These are phyloP conservation scores for Boletus sensibilis DNA, from an alignment of 768 basidiomycete genomes.

Conservation along the genomic window DNA sequence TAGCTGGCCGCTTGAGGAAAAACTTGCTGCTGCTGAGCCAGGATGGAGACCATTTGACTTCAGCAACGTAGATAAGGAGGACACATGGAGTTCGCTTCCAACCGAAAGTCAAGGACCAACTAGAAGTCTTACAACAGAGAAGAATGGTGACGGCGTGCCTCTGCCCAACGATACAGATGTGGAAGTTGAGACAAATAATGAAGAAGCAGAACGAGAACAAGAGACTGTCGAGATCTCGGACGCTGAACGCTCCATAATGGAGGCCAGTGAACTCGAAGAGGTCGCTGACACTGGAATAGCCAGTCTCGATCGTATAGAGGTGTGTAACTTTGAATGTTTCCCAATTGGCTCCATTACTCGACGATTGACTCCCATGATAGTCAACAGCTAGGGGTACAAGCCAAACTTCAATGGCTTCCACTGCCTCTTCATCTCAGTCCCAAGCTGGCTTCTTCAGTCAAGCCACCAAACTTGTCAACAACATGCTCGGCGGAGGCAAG, in stretches of 20 bases:
- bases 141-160: slow-evolving; percentile 1
- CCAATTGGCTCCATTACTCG: background rate
- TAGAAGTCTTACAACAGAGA: slow-evolving; percentile 19
- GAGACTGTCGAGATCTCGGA: slow-evolving; percentile 35
- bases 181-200: slow-evolving; percentile 13
- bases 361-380: slow-evolving; percentile 18
- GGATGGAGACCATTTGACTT: slow-evolving; percentile 62
- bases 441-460: slow-evolving; percentile 66
- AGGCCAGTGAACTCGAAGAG: slow-evolving; percentile 40
- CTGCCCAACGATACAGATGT: slow-evolving; percentile 7
- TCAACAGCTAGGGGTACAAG: slow-evolving; percentile 44
- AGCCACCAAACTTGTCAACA: slow-evolving; percentile 67
- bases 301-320: slow-evolving; percentile 42
- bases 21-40: slow-evolving; percentile 48
- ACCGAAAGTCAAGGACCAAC: slow-evolving; percentile 51
- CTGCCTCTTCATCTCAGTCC: slow-evolving; percentile 36
- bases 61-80: slow-evolving; percentile 57
- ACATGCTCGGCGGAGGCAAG: slow-evolving; percentile 65
- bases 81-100: slow-evolving; percentile 73
- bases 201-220: slow-evolving; percentile 12
- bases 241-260: slow-evolving; percentile 32
- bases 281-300: slow-evolving; percentile 38
- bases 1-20: slow-evolving; percentile 76
- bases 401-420: slow-evolving; percentile 55
- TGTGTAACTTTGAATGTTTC: slow-evolving; percentile 26